A percentile compares a stretch with the other conserved stretches of the same genome.
Evolutionary conservation across 2,329 filamentous ascomycete species (phyloP).

Genomic region (Apiospora arundinis): DNA sequence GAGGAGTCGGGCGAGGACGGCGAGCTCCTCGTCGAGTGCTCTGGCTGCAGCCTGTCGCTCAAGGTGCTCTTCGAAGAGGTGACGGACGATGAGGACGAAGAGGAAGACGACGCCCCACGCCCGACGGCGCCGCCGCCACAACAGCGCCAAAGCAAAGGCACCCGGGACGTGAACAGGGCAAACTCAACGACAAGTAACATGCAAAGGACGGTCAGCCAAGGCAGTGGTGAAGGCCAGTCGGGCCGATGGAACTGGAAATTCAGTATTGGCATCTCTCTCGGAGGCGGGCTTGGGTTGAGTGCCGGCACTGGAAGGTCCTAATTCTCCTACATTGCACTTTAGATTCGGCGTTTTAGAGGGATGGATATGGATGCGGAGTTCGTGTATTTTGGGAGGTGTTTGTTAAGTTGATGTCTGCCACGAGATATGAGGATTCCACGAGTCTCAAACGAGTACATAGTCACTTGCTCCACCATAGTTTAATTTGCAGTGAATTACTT

Average conservation of each 20-base stretch:
- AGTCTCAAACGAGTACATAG: not conserved
- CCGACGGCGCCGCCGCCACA: slow-evolving; percentile 14
- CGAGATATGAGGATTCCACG: not conserved
- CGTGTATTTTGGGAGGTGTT: not conserved
- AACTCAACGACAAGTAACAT: slow-evolving; percentile 22
- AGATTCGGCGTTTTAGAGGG: not conserved
- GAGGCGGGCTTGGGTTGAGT: slow-evolving; percentile 22
- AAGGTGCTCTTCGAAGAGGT: slow-evolving; percentile 68
- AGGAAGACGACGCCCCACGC: slow-evolving; percentile 18
- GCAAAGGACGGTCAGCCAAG: slow-evolving; percentile 28
- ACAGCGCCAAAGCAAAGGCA: slow-evolving; percentile 15
- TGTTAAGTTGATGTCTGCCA: not conserved
- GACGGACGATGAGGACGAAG: slow-evolving; percentile 43
- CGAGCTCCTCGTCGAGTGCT: slow-evolving; percentile 68
- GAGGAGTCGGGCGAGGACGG: slow-evolving; percentile 64
- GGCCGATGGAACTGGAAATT: slow-evolving; percentile 33
- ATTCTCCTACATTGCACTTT: not conserved
- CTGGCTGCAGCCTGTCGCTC: slow-evolving; percentile 71
- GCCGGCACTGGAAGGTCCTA: slow-evolving; percentile 6
- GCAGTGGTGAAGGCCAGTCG: slow-evolving; percentile 26
- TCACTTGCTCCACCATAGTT: slow-evolving; percentile 18
- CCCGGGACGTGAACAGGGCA: not conserved
- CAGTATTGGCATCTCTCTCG: slow-evolving; percentile 38
- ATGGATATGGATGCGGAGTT: not conserved
- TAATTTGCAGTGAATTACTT: slow-evolving; percentile 31